Percentiles rank a stretch among this genome's conserved stretches.
phyloP scores from a whole-genome alignment of 768 basidiomycete species.

The Amanita jacksonii region DNA sequence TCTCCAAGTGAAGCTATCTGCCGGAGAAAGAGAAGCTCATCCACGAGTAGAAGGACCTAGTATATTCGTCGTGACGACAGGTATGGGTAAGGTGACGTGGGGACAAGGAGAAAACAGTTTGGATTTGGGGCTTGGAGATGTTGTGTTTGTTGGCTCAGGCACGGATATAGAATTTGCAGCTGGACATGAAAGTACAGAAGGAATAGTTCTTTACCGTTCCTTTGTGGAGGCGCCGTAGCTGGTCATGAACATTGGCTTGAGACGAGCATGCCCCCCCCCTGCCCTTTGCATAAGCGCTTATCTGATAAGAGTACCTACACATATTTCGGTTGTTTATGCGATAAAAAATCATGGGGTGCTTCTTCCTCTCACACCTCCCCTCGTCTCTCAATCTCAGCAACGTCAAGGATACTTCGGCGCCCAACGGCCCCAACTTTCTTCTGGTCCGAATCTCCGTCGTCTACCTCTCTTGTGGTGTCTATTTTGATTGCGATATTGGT shows the following conservation, averaged over 20 bases:
- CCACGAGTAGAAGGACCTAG: slow-evolving; percentile 72
- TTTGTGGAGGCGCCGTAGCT: slow-evolving; percentile 39
- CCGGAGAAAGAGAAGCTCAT: slow-evolving; percentile 43
- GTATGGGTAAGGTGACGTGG: slow-evolving; percentile 51
- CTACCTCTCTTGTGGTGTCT: slow-evolving; percentile 43
- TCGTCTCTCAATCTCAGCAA: no score
- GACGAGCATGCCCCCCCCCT: no score
- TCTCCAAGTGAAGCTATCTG: slow-evolving; percentile 43
- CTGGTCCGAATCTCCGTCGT: slow-evolving; percentile 21
- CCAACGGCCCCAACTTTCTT: neutral
- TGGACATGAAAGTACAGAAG: slow-evolving; percentile 16
- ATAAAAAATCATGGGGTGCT: no score
- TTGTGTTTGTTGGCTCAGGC: slow-evolving; percentile 75
- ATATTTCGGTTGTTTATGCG: no score
- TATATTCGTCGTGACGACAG: slow-evolving; percentile 68
- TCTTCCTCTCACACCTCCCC: no score
- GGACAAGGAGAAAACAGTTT: slow-evolving; percentile 21
- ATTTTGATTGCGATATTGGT: slow-evolving; percentile 46
- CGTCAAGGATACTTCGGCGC: slow-evolving; percentile 5
- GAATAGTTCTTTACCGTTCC: slow-evolving; percentile 56
- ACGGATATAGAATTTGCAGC: slow-evolving; percentile 41
- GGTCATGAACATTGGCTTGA: no score
- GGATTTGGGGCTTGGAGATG: slow-evolving; percentile 53
- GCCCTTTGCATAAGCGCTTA: no score
- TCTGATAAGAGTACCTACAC: no score